Evolutionary conservation across 73 alveolate species (phyloP).

Genomic region (Blepharisma japonicum): DNA sequence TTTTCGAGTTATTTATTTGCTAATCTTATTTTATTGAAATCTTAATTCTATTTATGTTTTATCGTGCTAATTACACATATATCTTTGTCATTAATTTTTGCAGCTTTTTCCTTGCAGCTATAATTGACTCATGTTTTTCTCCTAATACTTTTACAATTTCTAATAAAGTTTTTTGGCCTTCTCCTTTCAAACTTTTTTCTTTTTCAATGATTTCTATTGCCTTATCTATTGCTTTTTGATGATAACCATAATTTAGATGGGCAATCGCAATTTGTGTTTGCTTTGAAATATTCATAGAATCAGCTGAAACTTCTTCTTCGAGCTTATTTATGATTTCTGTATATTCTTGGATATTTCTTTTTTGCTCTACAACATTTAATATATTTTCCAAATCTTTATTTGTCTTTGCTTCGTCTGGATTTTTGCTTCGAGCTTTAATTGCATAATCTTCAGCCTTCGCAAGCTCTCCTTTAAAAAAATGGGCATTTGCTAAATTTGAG

Average conservation of each 20-base stretch:
- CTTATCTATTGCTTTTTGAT: slow-evolving; percentile 3
- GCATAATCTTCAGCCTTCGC: not conserved
- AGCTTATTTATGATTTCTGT: not conserved
- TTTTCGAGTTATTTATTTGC: no score
- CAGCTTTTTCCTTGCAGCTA: not conserved
- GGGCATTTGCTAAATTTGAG: not conserved
- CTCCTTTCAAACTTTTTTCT: slow-evolving; percentile 12
- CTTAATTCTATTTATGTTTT: no score
- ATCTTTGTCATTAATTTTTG: not conserved
- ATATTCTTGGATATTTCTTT: not conserved
- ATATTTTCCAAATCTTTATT: no score
- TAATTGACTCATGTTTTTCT: not conserved
- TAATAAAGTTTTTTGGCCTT: slow-evolving; percentile 12
- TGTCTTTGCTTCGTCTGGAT: no score
- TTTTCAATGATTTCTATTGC: not conserved
- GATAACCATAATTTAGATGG: not conserved
- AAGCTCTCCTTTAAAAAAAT: not conserved
- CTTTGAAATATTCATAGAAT: not conserved
- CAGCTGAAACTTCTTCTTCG: not conserved
- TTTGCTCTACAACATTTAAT: no score
- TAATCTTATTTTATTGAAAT: no score
- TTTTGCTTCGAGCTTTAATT: no score
- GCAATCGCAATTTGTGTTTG: not conserved
- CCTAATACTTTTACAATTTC: slow-evolving; percentile 7
- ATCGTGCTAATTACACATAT: no score